Percentiles rank a stretch among this genome's conserved stretches.
These are phyloP conservation scores for Acanthamoeba divionensis DNA, from an alignment of 208 protist genomes.

Conservation along the genomic window DNA sequence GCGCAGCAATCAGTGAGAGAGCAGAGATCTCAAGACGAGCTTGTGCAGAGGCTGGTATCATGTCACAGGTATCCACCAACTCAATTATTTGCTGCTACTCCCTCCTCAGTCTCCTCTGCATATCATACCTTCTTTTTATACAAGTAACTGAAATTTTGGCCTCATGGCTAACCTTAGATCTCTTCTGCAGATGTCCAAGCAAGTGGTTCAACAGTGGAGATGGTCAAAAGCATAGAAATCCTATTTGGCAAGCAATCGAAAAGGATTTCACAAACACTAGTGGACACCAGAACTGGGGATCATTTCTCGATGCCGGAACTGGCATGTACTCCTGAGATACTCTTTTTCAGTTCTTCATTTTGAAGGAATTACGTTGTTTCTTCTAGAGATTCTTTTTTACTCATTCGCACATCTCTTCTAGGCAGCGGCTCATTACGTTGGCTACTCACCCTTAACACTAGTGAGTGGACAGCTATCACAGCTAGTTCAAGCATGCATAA, in stretches of 20 bases:
- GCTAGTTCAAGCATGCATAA: not conserved
- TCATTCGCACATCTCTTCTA: too few species aligned
- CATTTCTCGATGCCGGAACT: conserved; percentile 12
- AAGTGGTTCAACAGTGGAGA: not conserved
- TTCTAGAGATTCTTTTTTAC: too few species aligned
- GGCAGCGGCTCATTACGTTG: conserved; percentile 22
- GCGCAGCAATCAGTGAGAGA: conserved; percentile 9
- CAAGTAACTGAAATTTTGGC: not conserved
- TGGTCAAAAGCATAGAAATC: not conserved
- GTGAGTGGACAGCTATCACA: not conserved
- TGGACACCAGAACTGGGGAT: not conserved
- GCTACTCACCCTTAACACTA: not conserved
- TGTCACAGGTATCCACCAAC: not conserved
- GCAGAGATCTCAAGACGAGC: not conserved
- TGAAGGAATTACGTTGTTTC: too few species aligned
- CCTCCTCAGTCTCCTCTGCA: too few species aligned
- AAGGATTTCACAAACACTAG: not conserved
- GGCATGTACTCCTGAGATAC: too few species aligned
- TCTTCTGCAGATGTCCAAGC: not conserved
- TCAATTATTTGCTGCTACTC: too few species aligned
- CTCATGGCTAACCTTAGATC: not conserved
- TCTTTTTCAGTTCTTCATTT: too few species aligned
- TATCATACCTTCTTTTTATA: not conserved
- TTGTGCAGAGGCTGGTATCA: not conserved
- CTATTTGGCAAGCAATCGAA: not conserved